Conservation (phyloP, 108 stramenopile species). For the Skeletonema tropicum region DNA sequence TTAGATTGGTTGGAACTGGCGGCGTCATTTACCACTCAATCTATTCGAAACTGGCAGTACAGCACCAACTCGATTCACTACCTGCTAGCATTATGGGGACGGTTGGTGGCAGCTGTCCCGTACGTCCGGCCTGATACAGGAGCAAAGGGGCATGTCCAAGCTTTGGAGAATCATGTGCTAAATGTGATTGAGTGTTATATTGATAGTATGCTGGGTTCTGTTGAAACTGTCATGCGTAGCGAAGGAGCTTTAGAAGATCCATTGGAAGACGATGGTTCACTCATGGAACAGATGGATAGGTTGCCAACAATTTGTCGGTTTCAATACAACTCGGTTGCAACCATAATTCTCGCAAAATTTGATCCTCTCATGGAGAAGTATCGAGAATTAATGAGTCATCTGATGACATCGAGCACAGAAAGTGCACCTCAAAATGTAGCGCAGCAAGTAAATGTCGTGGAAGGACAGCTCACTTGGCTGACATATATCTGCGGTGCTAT, state of each 20-base stretch:
- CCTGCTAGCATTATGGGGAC: constrained; percentile 94
- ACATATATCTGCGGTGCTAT: constrained; percentile 93
- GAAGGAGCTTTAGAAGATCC: constrained; percentile 93
- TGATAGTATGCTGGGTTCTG: constrained; percentile 93
- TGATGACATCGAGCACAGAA: constrained; percentile 65
- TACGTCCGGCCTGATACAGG: constrained; percentile 94
- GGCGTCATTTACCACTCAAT: constrained; percentile 90
- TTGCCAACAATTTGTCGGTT: constrained; percentile 94
- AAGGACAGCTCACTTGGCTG: constrained; percentile 96
- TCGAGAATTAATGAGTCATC: constrained; percentile 68
- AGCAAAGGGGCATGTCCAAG: constrained; percentile 85
- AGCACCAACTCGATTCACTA: constrained; percentile 96
- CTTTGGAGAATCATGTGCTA: constrained; percentile 89
- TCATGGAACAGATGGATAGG: constrained; percentile 95
- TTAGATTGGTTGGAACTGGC: constrained; percentile 94
- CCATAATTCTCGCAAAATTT: constrained; percentile 84
- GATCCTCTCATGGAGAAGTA: constrained; percentile 90
- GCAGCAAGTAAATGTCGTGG: constrained; percentile 80
- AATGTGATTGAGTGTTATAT: constrained; percentile 91
- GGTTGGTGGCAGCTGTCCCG: constrained; percentile 97
- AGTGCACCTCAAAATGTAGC: constrained; percentile 75
- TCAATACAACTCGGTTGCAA: constrained; percentile 86
- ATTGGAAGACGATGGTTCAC: constrained; percentile 93
- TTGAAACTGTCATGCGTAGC: constrained; percentile 84
- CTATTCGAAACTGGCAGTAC: constrained; percentile 96